Percentiles rank a stretch among this genome's conserved stretches.
These are phyloP conservation scores for Fusarium vanettenii DNA, from an alignment of 2,329 filamentous ascomycete genomes.

Conservation along the genomic window DNA sequence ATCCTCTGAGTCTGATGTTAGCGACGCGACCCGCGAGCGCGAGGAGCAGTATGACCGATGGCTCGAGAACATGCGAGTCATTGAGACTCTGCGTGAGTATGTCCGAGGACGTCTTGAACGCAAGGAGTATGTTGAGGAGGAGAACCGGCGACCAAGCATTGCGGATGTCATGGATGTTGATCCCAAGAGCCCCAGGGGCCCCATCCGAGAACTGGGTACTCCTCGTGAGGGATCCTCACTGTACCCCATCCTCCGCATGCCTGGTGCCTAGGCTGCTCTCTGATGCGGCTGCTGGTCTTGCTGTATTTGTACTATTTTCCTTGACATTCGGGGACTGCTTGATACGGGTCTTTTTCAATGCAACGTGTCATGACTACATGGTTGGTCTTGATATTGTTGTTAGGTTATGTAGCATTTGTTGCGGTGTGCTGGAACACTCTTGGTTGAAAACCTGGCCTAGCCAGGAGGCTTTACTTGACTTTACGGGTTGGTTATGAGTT, in stretches of 20 bases:
- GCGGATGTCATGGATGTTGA: conserved; percentile 53
- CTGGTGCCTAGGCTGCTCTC: conserved; percentile 43
- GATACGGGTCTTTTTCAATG: background rate
- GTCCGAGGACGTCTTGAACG: conserved; percentile 68
- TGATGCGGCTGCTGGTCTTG: conserved; percentile 22
- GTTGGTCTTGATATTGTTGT: background rate
- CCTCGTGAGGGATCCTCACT: conserved; percentile 50
- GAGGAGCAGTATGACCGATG: conserved; percentile 73
- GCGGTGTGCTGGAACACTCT: background rate
- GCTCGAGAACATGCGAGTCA: conserved; percentile 74
- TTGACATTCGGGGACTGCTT: conserved; percentile 1
- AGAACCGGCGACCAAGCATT: conserved; percentile 29
- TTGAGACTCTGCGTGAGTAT: conserved; percentile 70
- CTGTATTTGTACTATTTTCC: conserved; percentile 39
- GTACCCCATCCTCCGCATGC: conserved; percentile 56
- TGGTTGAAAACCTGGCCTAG: background rate
- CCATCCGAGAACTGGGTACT: conserved; percentile 37
- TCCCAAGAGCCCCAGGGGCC: conserved; percentile 45
- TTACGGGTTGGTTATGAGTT: conserved; percentile 4
- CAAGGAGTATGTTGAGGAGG: conserved; percentile 61
- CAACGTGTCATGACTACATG: conserved; percentile 3
- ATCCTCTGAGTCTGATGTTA: conserved; percentile 64
- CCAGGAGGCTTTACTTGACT: background rate
- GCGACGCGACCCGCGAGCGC: conserved; percentile 64
- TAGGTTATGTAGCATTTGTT: conserved; percentile 4